phyloP scores from a whole-genome alignment of 2,329 filamentous ascomycete species.

The Zymoseptoria passerinii region DNA sequence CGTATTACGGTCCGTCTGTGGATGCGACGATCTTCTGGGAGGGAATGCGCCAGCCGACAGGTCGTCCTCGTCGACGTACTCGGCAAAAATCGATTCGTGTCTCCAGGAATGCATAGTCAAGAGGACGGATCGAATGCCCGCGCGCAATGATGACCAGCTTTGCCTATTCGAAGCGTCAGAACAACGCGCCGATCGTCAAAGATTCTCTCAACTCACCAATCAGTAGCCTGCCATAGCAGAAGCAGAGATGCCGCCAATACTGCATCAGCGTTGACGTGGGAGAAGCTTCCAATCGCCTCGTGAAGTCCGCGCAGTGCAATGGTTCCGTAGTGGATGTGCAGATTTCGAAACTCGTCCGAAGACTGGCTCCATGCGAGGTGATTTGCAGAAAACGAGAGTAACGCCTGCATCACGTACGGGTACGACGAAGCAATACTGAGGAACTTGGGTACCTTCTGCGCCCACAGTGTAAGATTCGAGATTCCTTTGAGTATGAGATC shows the following conservation, averaged over 20 bases:
- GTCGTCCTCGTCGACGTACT: slow-evolving; percentile 70
- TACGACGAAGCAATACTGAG: slow-evolving; percentile 74
- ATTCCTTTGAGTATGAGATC: slow-evolving; percentile 65
- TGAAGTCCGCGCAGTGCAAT: slow-evolving; percentile 80
- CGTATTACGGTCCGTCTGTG: slow-evolving; percentile 16
- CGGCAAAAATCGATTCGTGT: slow-evolving; percentile 76
- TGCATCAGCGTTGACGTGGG: slow-evolving; percentile 77
- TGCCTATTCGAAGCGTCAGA: slow-evolving; percentile 49
- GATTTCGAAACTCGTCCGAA: slow-evolving; percentile 74
- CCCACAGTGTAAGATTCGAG: slow-evolving; percentile 84
- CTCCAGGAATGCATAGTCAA: slow-evolving; percentile 84
- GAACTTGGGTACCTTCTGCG: slow-evolving; percentile 84
- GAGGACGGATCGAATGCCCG: slow-evolving; percentile 83
- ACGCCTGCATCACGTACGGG: slow-evolving; percentile 85
- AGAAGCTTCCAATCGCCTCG: slow-evolving; percentile 78
- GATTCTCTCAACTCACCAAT: slow-evolving; percentile 62
- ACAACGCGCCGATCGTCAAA: neutral
- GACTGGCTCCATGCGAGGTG: slow-evolving; percentile 85
- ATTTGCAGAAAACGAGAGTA: slow-evolving; percentile 88
- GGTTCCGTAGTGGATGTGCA: slow-evolving; percentile 82
- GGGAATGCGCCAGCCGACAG: slow-evolving; percentile 17
- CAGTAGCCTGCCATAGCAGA: slow-evolving; percentile 89
- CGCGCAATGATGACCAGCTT: slow-evolving; percentile 87
- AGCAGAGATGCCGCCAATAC: slow-evolving; percentile 85
- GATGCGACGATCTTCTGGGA: slow-evolving; percentile 13